phyloP scores from a whole-genome alignment of 129 eudicot species.

The Scalesia atractyloides region DNA sequence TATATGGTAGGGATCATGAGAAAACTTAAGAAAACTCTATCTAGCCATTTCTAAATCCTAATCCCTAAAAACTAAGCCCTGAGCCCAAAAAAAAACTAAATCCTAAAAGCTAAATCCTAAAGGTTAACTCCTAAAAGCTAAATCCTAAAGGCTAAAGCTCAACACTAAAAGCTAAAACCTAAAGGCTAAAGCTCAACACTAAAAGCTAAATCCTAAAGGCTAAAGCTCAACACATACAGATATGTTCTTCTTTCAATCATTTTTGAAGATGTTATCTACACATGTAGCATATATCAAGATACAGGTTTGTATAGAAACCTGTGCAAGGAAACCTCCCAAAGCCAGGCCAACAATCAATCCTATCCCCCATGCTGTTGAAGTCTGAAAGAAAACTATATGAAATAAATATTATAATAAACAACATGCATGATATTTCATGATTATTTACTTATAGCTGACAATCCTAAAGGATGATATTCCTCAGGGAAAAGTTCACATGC shows the following conservation, averaged over 20 bases:
- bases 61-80: too few species aligned
- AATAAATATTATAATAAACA: not conserved
- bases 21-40: too few species aligned
- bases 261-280: not conserved
- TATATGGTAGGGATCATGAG: too few species aligned
- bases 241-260: not conserved
- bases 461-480: constrained; percentile 65
- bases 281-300: not conserved
- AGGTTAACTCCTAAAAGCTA: too few species aligned
- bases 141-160: too few species aligned
- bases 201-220: too few species aligned
- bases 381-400: constrained; percentile 31
- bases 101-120: too few species aligned
- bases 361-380: constrained; percentile 83
- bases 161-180: too few species aligned
- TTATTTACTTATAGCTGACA: constrained; percentile 60
- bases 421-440: not conserved
- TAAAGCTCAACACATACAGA: too few species aligned
- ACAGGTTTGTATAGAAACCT: constrained; percentile 39
- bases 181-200: too few species aligned
- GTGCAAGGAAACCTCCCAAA: constrained; percentile 90
- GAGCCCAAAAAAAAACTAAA: too few species aligned
- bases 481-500: constrained; percentile 62
- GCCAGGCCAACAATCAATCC: constrained; percentile 89
- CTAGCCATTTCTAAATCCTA: too few species aligned